These are phyloP conservation scores for Aquilaria agallochum DNA, from an alignment of 441 rosid species.

Conservation along the genomic window DNA sequence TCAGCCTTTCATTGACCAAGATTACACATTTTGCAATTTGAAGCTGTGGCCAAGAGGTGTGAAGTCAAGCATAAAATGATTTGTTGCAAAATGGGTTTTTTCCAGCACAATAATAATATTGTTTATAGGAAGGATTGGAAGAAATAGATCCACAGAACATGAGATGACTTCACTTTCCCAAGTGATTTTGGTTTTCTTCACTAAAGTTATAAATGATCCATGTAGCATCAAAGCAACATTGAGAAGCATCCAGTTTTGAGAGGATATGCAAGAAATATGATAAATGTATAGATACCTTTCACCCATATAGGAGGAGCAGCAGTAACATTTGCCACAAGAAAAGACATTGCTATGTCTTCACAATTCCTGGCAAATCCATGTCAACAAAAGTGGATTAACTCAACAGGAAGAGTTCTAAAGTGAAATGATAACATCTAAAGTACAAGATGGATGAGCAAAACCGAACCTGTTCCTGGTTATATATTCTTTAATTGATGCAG, in stretches of 20 bases:
- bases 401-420: constrained; percentile 6
- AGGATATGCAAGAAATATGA: too few relatives aligned
- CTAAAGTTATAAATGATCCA: not conserved
- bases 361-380: constrained; percentile 63
- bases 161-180: too few relatives aligned
- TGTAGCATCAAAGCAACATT: not conserved
- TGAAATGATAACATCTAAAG: not conserved
- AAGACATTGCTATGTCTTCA: constrained; percentile 96
- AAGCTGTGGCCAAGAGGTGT: too few relatives aligned
- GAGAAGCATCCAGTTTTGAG: too few relatives aligned
- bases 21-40: not conserved
- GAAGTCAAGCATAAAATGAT: too few relatives aligned
- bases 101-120: not conserved
- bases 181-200: too few relatives aligned
- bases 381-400: constrained; percentile 18
- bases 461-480: constrained; percentile 58
- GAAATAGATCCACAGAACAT: too few relatives aligned
- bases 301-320: constrained; percentile 89
- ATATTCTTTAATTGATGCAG: constrained; percentile 67
- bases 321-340: constrained; percentile 78
- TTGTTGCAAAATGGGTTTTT: too few relatives aligned
- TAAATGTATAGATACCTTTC: constrained; percentile 40
- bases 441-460: constrained; percentile 4
- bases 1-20: not conserved
- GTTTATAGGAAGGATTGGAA: too few relatives aligned